Conservation (phyloP, 495 filamentous ascomycete genomes). For the Penicillium fimorum region DNA sequence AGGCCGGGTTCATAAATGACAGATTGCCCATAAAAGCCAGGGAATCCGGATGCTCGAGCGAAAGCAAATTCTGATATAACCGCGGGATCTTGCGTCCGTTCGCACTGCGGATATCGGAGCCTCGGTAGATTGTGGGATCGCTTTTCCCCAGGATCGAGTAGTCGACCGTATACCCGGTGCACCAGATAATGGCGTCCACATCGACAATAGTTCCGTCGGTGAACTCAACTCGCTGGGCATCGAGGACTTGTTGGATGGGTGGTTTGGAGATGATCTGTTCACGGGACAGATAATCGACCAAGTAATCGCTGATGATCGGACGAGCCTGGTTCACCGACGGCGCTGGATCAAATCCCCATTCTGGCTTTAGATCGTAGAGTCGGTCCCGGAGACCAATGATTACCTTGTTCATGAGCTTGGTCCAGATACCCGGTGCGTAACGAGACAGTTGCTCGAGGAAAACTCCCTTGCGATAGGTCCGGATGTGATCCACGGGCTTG, state of each 20-base stretch:
- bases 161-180: slow-evolving; percentile 17
- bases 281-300: neutral
- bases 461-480: slow-evolving; percentile 1
- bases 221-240: slow-evolving; percentile 1
- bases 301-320: slow-evolving; percentile 5
- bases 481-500: slow-evolving; percentile 4
- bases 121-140: slow-evolving; percentile 1
- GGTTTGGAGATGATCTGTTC: neutral
- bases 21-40: slow-evolving; percentile 23
- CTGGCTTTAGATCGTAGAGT: neutral
- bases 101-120: neutral
- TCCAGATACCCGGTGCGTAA: slow-evolving; percentile 1
- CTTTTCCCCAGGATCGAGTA: slow-evolving; percentile 10
- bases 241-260: neutral
- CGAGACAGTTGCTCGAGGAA: slow-evolving; percentile 1
- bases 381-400: neutral
- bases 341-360: slow-evolving; percentile 2
- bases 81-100: slow-evolving; percentile 10
- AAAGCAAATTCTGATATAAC: slow-evolving; percentile 40
- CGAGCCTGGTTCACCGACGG: slow-evolving; percentile 1
- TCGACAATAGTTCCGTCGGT: slow-evolving; percentile 9
- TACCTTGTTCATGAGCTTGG: slow-evolving; percentile 3
- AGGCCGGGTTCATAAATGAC: slow-evolving; percentile 28
- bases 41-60: slow-evolving; percentile 34
- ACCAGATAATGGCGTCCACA: slow-evolving; percentile 18